Percentiles rank a stretch among this genome's conserved stretches.
These are phyloP conservation scores for Sporormia fimetaria DNA, from an alignment of 495 filamentous ascomycete genomes.

Conservation along the genomic window DNA sequence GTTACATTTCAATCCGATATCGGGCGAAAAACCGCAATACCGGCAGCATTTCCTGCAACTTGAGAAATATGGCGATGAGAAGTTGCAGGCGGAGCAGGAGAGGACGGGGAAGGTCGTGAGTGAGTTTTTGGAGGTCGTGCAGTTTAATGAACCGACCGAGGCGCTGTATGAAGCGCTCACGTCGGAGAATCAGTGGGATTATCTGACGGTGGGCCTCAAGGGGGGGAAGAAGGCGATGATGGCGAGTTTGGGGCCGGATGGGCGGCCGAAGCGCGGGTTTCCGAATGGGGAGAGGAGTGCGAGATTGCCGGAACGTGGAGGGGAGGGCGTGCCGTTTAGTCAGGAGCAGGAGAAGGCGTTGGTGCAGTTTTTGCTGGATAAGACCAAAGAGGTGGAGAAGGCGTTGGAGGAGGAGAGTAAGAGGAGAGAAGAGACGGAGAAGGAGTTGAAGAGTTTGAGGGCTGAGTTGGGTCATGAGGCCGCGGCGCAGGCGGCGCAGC, in stretches of 20 bases:
- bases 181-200: conserved; percentile 31
- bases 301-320: conserved; percentile 17
- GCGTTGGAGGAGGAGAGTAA: conserved; percentile 13
- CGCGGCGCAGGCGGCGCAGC: conserved; percentile 19
- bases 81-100: conserved; percentile 52
- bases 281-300: conserved; percentile 19
- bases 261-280: conserved; percentile 16
- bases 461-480: conserved; percentile 21
- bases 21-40: conserved; percentile 80
- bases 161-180: conserved; percentile 31
- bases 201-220: conserved; percentile 12
- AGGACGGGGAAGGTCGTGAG: conserved; percentile 53
- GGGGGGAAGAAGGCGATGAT: conserved; percentile 21
- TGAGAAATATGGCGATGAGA: conserved; percentile 79
- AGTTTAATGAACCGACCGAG: conserved; percentile 90
- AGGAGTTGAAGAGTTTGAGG: conserved; percentile 16
- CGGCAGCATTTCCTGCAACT: conserved; percentile 83
- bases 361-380: conserved; percentile 9
- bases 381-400: conserved; percentile 18
- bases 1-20: conserved; percentile 76
- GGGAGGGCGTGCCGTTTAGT: conserved; percentile 16
- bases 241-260: conserved; percentile 7
- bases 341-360: conserved; percentile 20
- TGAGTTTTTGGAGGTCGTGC: conserved; percentile 77
- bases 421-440: conserved; percentile 14